Conservation (phyloP, 2,329 filamentous ascomycete species). For the Ceratocystis destructans region DNA sequence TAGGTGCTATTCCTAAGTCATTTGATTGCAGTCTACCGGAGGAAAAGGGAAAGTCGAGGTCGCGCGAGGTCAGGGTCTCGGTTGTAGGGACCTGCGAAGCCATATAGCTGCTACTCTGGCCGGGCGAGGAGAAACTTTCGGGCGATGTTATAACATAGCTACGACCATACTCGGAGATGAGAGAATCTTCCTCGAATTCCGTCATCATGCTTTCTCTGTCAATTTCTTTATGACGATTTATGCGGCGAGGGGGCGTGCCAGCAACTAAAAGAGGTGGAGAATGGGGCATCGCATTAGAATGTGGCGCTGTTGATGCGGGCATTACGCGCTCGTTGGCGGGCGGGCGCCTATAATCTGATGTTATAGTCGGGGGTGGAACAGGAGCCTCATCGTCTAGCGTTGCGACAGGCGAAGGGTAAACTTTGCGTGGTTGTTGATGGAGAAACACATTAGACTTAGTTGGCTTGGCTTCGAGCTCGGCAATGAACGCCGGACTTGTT, state of each 20-base stretch:
- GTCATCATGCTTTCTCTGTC: conserved; percentile 34
- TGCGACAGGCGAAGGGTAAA: background rate
- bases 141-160: conserved; percentile 33
- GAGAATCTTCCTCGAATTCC: conserved; percentile 39
- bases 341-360: background rate
- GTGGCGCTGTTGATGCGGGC: background rate
- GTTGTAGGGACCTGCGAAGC: background rate
- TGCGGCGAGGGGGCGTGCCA: background rate
- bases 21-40: background rate
- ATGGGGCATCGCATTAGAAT: background rate
- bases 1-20: background rate
- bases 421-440: background rate
- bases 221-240: conserved; percentile 20
- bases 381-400: background rate
- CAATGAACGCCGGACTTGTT: background rate
- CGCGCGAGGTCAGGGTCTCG: background rate
- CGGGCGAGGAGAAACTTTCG: conserved; percentile 39
- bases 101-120: conserved; percentile 24
- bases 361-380: background rate
- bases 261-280: background rate
- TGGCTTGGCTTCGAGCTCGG: background rate
- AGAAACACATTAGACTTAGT: background rate
- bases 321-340: background rate
- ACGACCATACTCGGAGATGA: conserved; percentile 21
- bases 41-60: background rate